Evolutionary conservation across 108 stramenopile species (phyloP), one percentile per base, ranked within the genome.

Genomic region (Conticribra weissflogii): DNA sequence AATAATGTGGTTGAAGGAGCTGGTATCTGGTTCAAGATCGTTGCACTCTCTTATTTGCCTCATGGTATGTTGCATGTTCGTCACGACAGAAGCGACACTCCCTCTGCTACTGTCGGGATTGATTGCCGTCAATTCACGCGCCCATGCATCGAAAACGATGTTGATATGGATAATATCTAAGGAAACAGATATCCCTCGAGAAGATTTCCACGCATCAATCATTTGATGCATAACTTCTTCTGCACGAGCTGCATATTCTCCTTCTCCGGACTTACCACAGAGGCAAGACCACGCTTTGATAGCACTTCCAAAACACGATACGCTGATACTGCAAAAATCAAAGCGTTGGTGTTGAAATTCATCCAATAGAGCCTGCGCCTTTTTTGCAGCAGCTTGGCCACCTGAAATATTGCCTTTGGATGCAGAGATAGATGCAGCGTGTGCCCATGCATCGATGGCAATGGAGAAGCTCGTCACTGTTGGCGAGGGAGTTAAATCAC

Each of bases 1-100:
- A 15, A 76, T 76, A 46, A 76, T 36, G 32, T 76, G 75, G 52
- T 76, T 76, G 55, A 68, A 76, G 0, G 75, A 76, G 62, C 75
- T 76, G 16, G 54, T 68, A 48, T 76, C 75, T 49, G 75, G 75
- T 32, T 54, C 45, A 54, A 68, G 62, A 56, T 76, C 63, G 32
- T 59, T 51, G 21, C 50, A 19, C 17, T 49, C 60, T 2, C 45
- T 54, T 62, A 76, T 63, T 9, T 54, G 56, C 55, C 68, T 58
- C 36, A 76, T 32, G n/a, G 68, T 47, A 62, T 23, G 31, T 57
- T 54, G 75, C 29, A 68, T 62, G 22, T 50, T 76, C 24, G 60
- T 68, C 32, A 76, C 32, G 21, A 21, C 56, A 32, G 55, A 41
- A 33, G 63, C 63, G 7, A 54, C 33, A 30, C 41, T 56, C 34